Conservation (phyloP, 2,329 filamentous ascomycete genomes). For the Knufia fluminis region DNA sequence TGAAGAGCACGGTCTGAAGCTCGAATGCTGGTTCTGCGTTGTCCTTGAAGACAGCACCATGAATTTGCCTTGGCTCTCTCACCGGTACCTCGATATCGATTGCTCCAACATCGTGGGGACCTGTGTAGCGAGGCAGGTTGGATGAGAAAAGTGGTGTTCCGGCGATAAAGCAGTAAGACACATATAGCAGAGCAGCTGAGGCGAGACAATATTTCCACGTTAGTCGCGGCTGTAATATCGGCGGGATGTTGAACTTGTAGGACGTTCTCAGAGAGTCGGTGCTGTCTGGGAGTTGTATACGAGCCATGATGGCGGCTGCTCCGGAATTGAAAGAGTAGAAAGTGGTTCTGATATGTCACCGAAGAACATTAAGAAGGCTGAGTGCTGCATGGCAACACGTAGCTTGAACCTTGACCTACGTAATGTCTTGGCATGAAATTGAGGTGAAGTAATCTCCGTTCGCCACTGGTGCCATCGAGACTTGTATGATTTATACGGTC, state of each 20-base stretch:
- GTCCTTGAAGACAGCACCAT: conserved; percentile 17
- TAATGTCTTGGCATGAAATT: background rate
- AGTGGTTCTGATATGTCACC: too few relatives aligned
- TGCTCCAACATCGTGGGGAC: conserved; percentile 20
- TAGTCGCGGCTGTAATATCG: conserved; percentile 11
- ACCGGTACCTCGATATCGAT: conserved; percentile 21
- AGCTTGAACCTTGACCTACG: background rate
- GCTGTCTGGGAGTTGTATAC: conserved; percentile 1
- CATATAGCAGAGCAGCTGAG: conserved; percentile 13
- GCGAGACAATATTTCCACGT: conserved; percentile 20
- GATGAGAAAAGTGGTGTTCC: conserved; percentile 18
- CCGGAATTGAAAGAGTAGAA: too few relatives aligned
- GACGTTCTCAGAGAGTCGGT: conserved; percentile 2
- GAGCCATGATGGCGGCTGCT: background rate
- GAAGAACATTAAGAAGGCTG: too few relatives aligned
- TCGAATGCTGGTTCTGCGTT: conserved; percentile 17
- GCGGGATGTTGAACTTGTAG: conserved; percentile 7
- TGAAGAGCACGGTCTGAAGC: conserved; percentile 23
- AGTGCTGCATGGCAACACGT: background rate
- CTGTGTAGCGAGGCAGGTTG: conserved; percentile 19
- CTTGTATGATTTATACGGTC: too few relatives aligned
- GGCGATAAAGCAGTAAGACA: conserved; percentile 17
- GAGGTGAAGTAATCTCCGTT: background rate
- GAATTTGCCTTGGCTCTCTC: conserved; percentile 14
- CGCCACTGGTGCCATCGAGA: too few relatives aligned